phyloP scores from a whole-genome alignment of 2,329 filamentous ascomycete genomes.

The Lachnellula hyalina region DNA sequence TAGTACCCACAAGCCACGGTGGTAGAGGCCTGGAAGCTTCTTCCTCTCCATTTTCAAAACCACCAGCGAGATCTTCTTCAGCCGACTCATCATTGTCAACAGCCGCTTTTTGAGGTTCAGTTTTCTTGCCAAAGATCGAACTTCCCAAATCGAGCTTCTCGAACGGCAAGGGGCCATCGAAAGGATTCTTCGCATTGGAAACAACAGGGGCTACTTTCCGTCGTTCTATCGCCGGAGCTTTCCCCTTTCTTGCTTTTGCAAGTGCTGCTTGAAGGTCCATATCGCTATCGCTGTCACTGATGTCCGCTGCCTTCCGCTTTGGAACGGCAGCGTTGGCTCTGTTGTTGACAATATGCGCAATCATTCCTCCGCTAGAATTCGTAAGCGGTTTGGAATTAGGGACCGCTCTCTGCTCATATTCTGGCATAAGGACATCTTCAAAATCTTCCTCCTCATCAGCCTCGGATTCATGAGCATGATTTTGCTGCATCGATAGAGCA shows the following conservation, averaged over 20 bases:
- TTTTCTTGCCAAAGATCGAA: constrained; percentile 47
- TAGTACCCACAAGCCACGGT: constrained; percentile 63
- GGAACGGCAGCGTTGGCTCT: constrained; percentile 58
- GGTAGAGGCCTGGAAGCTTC: constrained; percentile 52
- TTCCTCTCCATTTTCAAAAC: constrained; percentile 34
- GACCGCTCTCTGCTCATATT: constrained; percentile 53
- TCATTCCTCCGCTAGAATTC: constrained; percentile 51
- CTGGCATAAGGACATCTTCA: constrained; percentile 47
- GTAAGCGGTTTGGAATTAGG: constrained; percentile 46
- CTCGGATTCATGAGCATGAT: constrained; percentile 39
- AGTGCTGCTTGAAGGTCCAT: constrained; percentile 75
- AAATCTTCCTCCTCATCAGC: constrained; percentile 37
- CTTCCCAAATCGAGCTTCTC: constrained; percentile 74
- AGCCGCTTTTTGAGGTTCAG: background rate
- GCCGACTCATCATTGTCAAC: constrained; percentile 12
- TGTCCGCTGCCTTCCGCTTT: constrained; percentile 32
- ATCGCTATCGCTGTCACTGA: constrained; percentile 62
- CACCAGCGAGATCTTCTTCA: constrained; percentile 33
- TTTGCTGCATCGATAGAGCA: constrained; percentile 72
- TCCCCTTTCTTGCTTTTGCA: constrained; percentile 61
- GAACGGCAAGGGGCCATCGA: constrained; percentile 83
- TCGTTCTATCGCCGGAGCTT: constrained; percentile 38
- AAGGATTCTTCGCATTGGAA: constrained; percentile 56
- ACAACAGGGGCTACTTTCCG: constrained; percentile 33
- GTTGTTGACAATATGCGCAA: constrained; percentile 71